phyloP scores from a whole-genome alignment of 2,329 filamentous ascomycete species.

The Catunica adiposa region DNA sequence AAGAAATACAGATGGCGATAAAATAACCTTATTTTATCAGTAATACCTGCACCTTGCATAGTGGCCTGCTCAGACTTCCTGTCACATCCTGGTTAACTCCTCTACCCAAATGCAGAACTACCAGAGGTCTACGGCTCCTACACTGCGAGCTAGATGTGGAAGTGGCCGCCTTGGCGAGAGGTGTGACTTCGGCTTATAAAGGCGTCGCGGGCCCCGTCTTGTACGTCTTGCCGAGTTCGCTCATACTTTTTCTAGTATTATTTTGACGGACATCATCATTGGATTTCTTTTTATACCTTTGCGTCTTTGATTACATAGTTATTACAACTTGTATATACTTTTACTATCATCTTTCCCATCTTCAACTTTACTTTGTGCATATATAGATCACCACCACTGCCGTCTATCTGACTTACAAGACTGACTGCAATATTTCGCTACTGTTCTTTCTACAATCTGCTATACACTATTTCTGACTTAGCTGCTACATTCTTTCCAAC shows the following conservation, averaged over 20 bases:
- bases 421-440: too few species aligned
- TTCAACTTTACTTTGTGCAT: background rate
- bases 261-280: background rate
- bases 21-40: background rate
- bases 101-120: conserved; percentile 1
- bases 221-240: background rate
- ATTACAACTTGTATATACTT: background rate
- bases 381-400: background rate
- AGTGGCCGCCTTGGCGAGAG: background rate
- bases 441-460: too few species aligned
- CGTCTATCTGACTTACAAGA: too few species aligned
- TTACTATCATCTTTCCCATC: background rate
- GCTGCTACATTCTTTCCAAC: background rate
- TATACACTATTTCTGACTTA: background rate
- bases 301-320: background rate
- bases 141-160: background rate
- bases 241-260: background rate
- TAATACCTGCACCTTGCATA: background rate
- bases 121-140: background rate
- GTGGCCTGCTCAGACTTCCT: background rate
- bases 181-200: background rate
- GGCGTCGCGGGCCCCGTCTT: background rate
- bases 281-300: background rate
- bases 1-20: too few species aligned
- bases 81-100: background rate